Conservation (phyloP, 495 filamentous ascomycete species). For the Daldinia childiae region DNA sequence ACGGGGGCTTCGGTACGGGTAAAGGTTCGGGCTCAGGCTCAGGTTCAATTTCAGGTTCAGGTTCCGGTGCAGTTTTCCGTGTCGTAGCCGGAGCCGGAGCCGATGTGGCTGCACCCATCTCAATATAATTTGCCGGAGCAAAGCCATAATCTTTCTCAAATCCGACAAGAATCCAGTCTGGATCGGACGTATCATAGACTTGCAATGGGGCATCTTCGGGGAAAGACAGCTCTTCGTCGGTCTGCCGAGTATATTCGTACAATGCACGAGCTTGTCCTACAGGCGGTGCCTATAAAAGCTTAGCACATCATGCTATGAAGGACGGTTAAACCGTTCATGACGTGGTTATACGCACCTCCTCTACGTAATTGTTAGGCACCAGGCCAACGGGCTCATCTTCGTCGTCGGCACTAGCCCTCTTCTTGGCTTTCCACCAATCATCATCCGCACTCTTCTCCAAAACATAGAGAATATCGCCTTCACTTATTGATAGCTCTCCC, state of each 20-base stretch:
- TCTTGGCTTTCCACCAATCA: constrained; percentile 98
- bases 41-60: constrained; percentile 18
- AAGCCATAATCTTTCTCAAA: constrained; percentile 89
- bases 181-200: constrained; percentile 90
- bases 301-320: constrained; percentile 23
- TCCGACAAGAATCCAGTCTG: constrained; percentile 96
- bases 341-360: constrained; percentile 76
- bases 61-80: constrained; percentile 33
- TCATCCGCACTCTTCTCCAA: constrained; percentile 90
- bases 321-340: not conserved
- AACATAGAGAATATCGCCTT: constrained; percentile 92
- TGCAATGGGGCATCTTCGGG: constrained; percentile 84
- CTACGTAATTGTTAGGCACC: constrained; percentile 94
- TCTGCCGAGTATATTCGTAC: constrained; percentile 96
- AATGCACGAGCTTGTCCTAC: constrained; percentile 80
- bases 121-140: constrained; percentile 97
- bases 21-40: constrained; percentile 41
- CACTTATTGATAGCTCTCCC: constrained; percentile 84
- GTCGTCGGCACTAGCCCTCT: constrained; percentile 89
- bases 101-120: constrained; percentile 57
- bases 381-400: constrained; percentile 95
- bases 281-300: constrained; percentile 70
- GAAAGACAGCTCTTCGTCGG: constrained; percentile 97
- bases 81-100: constrained; percentile 27
- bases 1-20: constrained; percentile 28